Conservation (phyloP, 805 yeast species). For the Yarrowia bubula region DNA sequence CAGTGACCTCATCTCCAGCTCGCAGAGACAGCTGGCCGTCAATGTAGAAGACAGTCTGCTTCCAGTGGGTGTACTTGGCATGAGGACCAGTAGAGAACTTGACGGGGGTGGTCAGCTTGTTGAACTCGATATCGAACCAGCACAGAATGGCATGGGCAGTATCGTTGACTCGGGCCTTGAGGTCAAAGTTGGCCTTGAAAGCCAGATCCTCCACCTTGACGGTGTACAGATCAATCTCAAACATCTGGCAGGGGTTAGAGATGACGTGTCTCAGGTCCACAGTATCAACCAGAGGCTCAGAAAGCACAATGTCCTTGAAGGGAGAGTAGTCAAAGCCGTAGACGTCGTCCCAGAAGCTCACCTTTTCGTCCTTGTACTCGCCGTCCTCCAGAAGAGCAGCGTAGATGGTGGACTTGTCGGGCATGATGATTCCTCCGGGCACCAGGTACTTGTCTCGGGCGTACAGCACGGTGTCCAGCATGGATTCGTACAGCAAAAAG, state of each 20-base stretch:
- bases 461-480: slow-evolving; percentile 92
- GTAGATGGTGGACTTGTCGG: slow-evolving; percentile 87
- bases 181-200: slow-evolving; percentile 65
- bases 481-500: slow-evolving; percentile 89
- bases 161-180: slow-evolving; percentile 76
- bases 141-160: slow-evolving; percentile 83
- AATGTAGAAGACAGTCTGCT: slow-evolving; percentile 92
- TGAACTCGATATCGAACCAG: slow-evolving; percentile 94
- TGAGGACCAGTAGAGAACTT: slow-evolving; percentile 92
- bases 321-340: slow-evolving; percentile 96
- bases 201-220: slow-evolving; percentile 79
- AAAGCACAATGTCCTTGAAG: slow-evolving; percentile 78
- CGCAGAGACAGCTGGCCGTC: slow-evolving; percentile 74
- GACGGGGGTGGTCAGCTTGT: slow-evolving; percentile 52
- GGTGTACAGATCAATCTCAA: slow-evolving; percentile 86
- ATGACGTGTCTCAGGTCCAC: slow-evolving; percentile 75
- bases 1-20: slow-evolving; percentile 71
- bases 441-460: slow-evolving; percentile 86
- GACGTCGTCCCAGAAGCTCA: slow-evolving; percentile 93
- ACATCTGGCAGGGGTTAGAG: slow-evolving; percentile 68
- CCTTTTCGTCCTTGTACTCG: slow-evolving; percentile 85
- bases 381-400: slow-evolving; percentile 92
- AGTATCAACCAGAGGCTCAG: slow-evolving; percentile 94
- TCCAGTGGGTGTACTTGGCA: slow-evolving; percentile 96
- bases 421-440: slow-evolving; percentile 86